These are phyloP conservation scores for Malassezia obtusa DNA, from an alignment of 1,284 basidiomycete species.

Conservation along the genomic window DNA sequence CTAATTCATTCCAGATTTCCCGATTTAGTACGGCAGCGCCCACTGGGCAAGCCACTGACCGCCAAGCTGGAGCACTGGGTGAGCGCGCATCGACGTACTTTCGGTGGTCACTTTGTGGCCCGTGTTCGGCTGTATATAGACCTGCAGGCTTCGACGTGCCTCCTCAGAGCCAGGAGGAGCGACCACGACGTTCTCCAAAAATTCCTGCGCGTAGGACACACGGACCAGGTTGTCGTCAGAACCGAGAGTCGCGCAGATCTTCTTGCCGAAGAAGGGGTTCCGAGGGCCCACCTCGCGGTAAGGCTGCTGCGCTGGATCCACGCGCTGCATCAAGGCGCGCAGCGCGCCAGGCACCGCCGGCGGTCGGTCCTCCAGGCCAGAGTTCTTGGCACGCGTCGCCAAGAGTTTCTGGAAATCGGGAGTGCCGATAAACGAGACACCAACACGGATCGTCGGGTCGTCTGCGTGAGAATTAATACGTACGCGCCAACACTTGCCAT, in stretches of 20 bases:
- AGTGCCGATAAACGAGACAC: slow-evolving; percentile 65
- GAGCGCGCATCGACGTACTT: slow-evolving; percentile 8
- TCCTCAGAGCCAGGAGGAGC: slow-evolving; percentile 16
- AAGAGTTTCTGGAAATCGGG: slow-evolving; percentile 57
- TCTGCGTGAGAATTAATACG: not conserved
- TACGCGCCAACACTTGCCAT: slow-evolving; percentile 57
- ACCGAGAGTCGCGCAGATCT: slow-evolving; percentile 38
- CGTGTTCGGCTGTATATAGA: slow-evolving; percentile 16
- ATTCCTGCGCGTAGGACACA: slow-evolving; percentile 37
- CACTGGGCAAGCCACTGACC: slow-evolving; percentile 14
- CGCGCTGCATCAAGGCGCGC: slow-evolving; percentile 25
- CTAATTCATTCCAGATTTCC: not conserved
- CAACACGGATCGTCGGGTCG: slow-evolving; percentile 62
- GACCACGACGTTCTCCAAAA: slow-evolving; percentile 28
- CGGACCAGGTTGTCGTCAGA: slow-evolving; percentile 38
- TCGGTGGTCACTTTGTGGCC: slow-evolving; percentile 21
- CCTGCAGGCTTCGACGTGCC: slow-evolving; percentile 11
- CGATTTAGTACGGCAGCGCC: slow-evolving; percentile 15
- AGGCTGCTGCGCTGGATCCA: slow-evolving; percentile 30
- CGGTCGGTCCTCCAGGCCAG: slow-evolving; percentile 31
- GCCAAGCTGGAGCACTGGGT: slow-evolving; percentile 10
- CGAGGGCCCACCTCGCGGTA: slow-evolving; percentile 21
- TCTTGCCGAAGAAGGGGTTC: slow-evolving; percentile 42
- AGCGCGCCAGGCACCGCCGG: slow-evolving; percentile 36
- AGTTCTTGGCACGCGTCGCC: slow-evolving; percentile 27